Percentiles rank a stretch among this genome's conserved stretches.
Evolutionary conservation across 192 early-diverging fungal species (phyloP).

Genomic region (Entomortierella lignicola): DNA sequence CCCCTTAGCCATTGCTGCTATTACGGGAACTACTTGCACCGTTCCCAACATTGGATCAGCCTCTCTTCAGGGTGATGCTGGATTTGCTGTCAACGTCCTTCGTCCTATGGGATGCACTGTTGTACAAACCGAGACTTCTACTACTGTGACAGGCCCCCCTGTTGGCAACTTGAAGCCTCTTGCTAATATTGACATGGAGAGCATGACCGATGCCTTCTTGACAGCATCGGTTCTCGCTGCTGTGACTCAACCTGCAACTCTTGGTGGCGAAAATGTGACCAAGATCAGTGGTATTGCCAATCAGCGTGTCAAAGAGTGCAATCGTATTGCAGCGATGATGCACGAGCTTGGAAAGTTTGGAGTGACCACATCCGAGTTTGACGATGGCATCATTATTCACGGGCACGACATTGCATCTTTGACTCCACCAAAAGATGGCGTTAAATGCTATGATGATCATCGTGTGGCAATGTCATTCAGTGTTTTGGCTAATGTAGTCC

Average conservation of each 20-base stretch:
- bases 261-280: constrained; percentile 71
- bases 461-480: constrained; percentile 98
- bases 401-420: constrained; percentile 69
- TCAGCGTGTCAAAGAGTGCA: constrained; percentile 98
- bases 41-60: constrained; percentile 94
- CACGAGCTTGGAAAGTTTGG: constrained; percentile 93
- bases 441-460: constrained; percentile 98
- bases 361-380: constrained; percentile 80
- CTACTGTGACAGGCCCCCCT: constrained; percentile 90
- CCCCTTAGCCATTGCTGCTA: constrained; percentile 95
- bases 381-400: constrained; percentile 92
- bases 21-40: constrained; percentile 88
- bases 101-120: constrained; percentile 94
- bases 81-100: constrained; percentile 91
- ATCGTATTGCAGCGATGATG: constrained; percentile 97
- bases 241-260: constrained; percentile 68
- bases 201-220: constrained; percentile 99
- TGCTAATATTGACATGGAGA: constrained; percentile 93
- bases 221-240: constrained; percentile 94
- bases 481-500: constrained; percentile 82
- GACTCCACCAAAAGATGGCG: constrained; percentile 67
- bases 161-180: constrained; percentile 77
- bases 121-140: constrained; percentile 87
- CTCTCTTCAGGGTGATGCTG: constrained; percentile 93
- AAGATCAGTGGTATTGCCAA: constrained; percentile 96